Percentiles rank a stretch among this genome's conserved stretches.
phyloP scores from a whole-genome alignment of 1,284 basidiomycete species.

The Trametes polyzona region DNA sequence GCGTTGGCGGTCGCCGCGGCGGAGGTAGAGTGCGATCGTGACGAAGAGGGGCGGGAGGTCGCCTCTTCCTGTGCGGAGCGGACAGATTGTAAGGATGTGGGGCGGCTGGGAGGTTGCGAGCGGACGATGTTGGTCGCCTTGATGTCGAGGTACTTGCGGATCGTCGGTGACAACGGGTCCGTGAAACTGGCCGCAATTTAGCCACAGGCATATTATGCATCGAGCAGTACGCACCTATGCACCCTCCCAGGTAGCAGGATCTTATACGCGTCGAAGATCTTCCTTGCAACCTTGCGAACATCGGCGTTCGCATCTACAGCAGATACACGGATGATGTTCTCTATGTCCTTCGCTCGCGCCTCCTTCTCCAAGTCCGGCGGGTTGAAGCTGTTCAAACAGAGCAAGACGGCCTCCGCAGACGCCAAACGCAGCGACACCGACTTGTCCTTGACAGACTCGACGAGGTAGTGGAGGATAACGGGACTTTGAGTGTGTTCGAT shows the following conservation, averaged over 20 bases:
- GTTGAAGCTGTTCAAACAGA: slow-evolving; percentile 74
- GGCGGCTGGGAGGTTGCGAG: slow-evolving; percentile 34
- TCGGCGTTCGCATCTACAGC: slow-evolving; percentile 80
- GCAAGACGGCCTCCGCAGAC: slow-evolving; percentile 65
- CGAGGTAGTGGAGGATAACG: slow-evolving; percentile 64
- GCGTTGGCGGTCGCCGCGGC: background rate
- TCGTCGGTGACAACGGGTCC: slow-evolving; percentile 73
- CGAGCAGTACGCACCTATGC: slow-evolving; percentile 55
- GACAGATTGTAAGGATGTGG: slow-evolving; percentile 35
- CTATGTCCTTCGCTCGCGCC: slow-evolving; percentile 63
- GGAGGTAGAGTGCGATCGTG: background rate
- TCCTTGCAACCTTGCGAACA: slow-evolving; percentile 68
- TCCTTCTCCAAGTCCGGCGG: slow-evolving; percentile 77
- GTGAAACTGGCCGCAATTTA: slow-evolving; percentile 57
- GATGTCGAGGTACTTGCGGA: slow-evolving; percentile 79
- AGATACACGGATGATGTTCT: slow-evolving; percentile 67
- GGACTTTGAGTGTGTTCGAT: slow-evolving; percentile 76
- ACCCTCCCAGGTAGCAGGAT: slow-evolving; percentile 69
- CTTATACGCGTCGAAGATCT: slow-evolving; percentile 79
- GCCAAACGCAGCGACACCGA: slow-evolving; percentile 64
- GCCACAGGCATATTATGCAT: background rate
- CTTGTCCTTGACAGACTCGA: slow-evolving; percentile 71
- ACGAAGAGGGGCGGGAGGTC: background rate
- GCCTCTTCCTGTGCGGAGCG: slow-evolving; percentile 14
- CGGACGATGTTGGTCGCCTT: slow-evolving; percentile 33